phyloP scores from a whole-genome alignment of 2,329 filamentous ascomycete genomes.

The Pyrenophora graminea region DNA sequence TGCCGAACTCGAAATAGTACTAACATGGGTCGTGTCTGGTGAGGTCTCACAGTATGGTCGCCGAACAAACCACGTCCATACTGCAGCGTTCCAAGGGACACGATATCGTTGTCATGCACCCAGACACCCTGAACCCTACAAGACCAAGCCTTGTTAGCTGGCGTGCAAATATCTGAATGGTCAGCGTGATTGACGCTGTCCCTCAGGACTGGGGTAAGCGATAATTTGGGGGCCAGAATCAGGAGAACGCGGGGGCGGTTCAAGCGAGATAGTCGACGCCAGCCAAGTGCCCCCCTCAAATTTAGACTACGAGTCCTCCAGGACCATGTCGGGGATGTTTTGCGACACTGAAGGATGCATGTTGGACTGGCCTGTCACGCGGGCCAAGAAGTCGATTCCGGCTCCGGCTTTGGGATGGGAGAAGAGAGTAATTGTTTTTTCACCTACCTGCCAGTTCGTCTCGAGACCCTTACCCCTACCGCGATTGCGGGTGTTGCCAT shows the following conservation, averaged over 20 bases:
- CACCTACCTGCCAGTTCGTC: slow-evolving; percentile 1
- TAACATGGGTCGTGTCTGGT: slow-evolving; percentile 6
- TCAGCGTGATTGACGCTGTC: slow-evolving; percentile 4
- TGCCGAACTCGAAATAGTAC: slow-evolving; percentile 9
- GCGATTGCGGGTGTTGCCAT: neutral
- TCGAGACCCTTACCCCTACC: neutral
- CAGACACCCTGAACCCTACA: slow-evolving; percentile 2
- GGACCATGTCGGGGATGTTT: neutral
- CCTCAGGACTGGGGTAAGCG: slow-evolving; percentile 28
- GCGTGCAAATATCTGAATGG: slow-evolving; percentile 9
- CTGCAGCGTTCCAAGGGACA: slow-evolving; percentile 2
- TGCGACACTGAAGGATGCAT: neutral
- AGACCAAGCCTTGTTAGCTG: slow-evolving; percentile 8
- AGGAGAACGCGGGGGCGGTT: slow-evolving; percentile 2
- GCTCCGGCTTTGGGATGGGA: neutral
- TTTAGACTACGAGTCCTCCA: slow-evolving; percentile 1
- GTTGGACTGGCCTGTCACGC: slow-evolving; percentile 1
- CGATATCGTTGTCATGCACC: slow-evolving; percentile 2
- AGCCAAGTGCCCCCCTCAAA: neutral
- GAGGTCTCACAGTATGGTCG: slow-evolving; percentile 9
- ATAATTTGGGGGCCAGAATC: slow-evolving; percentile 24
- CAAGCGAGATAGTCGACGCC: neutral
- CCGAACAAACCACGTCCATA: slow-evolving; percentile 9
- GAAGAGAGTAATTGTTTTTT: slow-evolving; percentile 11
- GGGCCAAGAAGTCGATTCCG: slow-evolving; percentile 3